Evolutionary conservation across 1,139 yeast species (phyloP).

Genomic region (Waltiozyma sp.): DNA sequence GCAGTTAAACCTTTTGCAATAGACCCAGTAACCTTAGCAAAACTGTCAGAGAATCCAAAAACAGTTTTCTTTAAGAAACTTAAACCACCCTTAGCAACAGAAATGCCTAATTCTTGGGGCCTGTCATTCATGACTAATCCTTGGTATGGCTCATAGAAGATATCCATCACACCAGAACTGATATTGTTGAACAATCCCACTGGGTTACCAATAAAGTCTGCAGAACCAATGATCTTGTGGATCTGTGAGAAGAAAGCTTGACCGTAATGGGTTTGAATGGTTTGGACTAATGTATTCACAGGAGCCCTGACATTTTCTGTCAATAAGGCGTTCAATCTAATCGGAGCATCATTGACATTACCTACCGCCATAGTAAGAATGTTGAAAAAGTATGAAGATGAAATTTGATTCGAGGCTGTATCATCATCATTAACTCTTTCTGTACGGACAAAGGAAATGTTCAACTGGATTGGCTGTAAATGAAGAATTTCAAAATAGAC

Average conservation of each 20-base stretch:
- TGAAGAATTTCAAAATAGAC: conserved; percentile 88
- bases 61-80: conserved; percentile 92
- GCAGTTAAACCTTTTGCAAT: conserved; percentile 89
- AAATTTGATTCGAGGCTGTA: conserved; percentile 45
- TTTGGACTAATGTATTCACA: conserved; percentile 56
- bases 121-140: conserved; percentile 90
- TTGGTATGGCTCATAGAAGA: conserved; percentile 94
- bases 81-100: conserved; percentile 90
- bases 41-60: conserved; percentile 87
- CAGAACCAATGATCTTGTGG: conserved; percentile 90
- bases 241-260: conserved; percentile 89
- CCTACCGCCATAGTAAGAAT: conserved; percentile 95
- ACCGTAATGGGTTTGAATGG: conserved; percentile 76
- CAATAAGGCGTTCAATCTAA: conserved; percentile 73
- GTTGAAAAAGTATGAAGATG: conserved; percentile 66
- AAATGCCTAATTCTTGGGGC: conserved; percentile 92
- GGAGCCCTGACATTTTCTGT: conserved; percentile 88
- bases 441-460: conserved; percentile 85
- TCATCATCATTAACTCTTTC: conserved; percentile 62
- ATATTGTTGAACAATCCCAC: conserved; percentile 90
- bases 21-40: conserved; percentile 88
- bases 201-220: conserved; percentile 93
- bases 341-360: conserved; percentile 94
- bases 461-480: conserved; percentile 82
- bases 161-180: conserved; percentile 91